Percentiles rank a stretch among this genome's conserved stretches.
These are phyloP conservation scores for Venturia pyrina DNA, from an alignment of 2,329 filamentous ascomycete species.

Conservation along the genomic window DNA sequence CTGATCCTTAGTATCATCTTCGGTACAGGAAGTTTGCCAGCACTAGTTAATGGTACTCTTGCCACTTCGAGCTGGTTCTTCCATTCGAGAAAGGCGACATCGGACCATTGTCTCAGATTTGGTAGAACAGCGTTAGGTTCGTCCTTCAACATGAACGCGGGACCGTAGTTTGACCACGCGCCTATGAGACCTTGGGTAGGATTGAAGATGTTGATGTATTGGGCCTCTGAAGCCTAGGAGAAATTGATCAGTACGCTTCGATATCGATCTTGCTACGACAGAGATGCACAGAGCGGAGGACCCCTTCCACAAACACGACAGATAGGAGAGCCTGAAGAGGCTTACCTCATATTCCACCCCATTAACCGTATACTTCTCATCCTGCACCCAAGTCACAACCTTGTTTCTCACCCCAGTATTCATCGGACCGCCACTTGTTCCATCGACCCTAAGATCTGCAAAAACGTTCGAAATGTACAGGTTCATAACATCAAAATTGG, in stretches of 20 bases:
- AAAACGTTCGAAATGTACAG: not conserved
- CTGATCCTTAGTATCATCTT: not conserved
- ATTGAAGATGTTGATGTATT: constrained; percentile 3
- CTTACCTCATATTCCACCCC: not conserved
- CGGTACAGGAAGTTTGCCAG: not conserved
- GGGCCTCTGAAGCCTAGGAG: not conserved
- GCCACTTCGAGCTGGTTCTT: not conserved
- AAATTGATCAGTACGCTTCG: not conserved
- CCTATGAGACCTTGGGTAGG: not conserved
- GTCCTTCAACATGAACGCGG: not conserved
- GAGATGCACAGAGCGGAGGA: no score
- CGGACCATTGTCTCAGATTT: not conserved
- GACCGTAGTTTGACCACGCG: not conserved
- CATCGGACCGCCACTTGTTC: not conserved
- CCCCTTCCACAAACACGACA: no score
- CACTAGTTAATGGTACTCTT: not conserved
- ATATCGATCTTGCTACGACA: no score
- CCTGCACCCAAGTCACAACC: not conserved
- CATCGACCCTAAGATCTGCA: not conserved
- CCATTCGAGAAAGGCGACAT: constrained; percentile 4
- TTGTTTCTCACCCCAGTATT: not conserved
- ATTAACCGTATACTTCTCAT: not conserved
- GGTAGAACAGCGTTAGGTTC: not conserved
- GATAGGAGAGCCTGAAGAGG: no score
- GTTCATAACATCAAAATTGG: not conserved